Percentiles rank a stretch among this genome's conserved stretches.
Evolutionary conservation across 306 rosid genomes (phyloP).

Genomic region (Prunus armeniaca): DNA sequence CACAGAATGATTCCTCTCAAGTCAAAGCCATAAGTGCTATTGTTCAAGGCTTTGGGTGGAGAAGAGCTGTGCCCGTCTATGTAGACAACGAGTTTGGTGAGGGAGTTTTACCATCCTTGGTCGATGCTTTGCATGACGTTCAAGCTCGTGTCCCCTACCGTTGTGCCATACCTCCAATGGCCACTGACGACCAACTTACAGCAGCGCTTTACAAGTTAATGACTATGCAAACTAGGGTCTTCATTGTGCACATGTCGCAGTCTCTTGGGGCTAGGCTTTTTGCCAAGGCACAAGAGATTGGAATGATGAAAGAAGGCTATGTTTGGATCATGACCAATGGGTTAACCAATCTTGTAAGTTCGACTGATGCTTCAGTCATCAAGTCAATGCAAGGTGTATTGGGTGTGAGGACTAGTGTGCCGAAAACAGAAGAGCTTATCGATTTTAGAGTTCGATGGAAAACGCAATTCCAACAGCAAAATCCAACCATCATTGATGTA

Average conservation of each 20-base stretch:
- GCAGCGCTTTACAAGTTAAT: constrained; percentile 29
- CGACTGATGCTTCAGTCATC: constrained; percentile 16
- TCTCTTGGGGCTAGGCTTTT: constrained; percentile 31
- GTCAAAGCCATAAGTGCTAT: constrained; percentile 13
- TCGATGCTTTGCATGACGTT: constrained; percentile 18
- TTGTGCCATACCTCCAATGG: constrained; percentile 26
- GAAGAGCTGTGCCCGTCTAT: constrained; percentile 25
- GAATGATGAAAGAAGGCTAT: constrained; percentile 40
- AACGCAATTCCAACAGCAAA: constrained; percentile 26
- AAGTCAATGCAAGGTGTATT: constrained; percentile 48
- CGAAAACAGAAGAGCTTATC: constrained; percentile 25
- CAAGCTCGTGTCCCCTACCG: constrained; percentile 26
- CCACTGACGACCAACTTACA: constrained; percentile 25
- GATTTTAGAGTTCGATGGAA: constrained; percentile 46
- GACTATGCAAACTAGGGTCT: constrained; percentile 33
- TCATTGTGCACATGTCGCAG: constrained; percentile 40
- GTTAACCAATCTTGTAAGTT: constrained; percentile 18
- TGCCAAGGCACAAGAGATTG: constrained; percentile 32
- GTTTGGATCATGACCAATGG: constrained; percentile 47
- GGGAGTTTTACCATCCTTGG: constrained; percentile 5
- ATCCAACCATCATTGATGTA: constrained; percentile 27
- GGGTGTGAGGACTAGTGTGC: constrained; percentile 43
- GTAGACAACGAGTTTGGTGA: constrained; percentile 20
- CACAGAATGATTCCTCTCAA: constrained; percentile 29
- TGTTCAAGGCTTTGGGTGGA: constrained; percentile 30